A percentile compares a stretch with the other conserved stretches of the same genome.
Evolutionary conservation across 2,329 filamentous ascomycete species (phyloP).

Genomic region (Teratosphaeria nubilosa): DNA sequence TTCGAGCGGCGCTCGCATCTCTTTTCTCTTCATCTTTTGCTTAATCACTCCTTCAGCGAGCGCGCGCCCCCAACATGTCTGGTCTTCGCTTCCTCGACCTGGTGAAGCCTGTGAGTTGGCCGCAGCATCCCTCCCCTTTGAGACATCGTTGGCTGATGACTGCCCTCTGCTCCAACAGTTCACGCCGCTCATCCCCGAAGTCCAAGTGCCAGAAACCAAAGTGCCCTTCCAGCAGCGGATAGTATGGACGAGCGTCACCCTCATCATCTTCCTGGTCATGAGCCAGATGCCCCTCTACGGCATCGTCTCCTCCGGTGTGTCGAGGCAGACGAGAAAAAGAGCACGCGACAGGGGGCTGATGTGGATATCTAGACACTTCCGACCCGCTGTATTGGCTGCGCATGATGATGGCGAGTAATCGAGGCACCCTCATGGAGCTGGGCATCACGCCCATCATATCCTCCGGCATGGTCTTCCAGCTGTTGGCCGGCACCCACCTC

Average conservation of each 20-base stretch:
- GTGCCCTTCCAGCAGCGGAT: conserved; percentile 86
- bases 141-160: not conserved
- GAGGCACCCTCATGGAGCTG: conserved; percentile 32
- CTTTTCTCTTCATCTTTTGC: not conserved
- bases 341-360: conserved; percentile 4
- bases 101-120: conserved; percentile 53
- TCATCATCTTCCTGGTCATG: conserved; percentile 99
- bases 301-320: conserved; percentile 74
- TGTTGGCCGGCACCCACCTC: conserved; percentile 96
- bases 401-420: conserved; percentile 99
- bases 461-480: conserved; percentile 99
- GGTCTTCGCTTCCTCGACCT: conserved; percentile 89
- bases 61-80: not conserved
- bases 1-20: not conserved
- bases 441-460: conserved; percentile 92
- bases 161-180: not conserved
- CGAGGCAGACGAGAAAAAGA: conserved; percentile 7
- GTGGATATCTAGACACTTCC: conserved; percentile 51
- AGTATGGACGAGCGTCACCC: conserved; percentile 53
- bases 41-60: not conserved
- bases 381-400: conserved; percentile 99
- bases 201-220: conserved; percentile 96
- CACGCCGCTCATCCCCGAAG: conserved; percentile 97
- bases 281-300: conserved; percentile 97
- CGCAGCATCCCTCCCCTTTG: not conserved